Conservation (phyloP, 1,284 basidiomycete genomes). For the Ceratobasidium sp. region DNA sequence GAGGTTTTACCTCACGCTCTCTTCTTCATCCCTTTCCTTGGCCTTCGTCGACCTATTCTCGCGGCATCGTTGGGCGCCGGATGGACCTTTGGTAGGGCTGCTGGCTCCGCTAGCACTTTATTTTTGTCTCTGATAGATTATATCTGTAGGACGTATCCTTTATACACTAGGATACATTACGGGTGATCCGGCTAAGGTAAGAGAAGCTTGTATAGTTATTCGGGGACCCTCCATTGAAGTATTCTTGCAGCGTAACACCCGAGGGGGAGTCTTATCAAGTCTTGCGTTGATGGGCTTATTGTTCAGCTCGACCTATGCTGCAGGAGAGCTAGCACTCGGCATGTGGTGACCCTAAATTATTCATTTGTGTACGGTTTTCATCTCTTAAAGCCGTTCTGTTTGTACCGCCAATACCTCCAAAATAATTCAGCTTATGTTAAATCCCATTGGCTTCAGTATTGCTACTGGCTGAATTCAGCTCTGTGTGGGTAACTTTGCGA, state of each 20-base stretch:
- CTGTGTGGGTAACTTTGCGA: constrained; percentile 68
- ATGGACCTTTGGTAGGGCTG: constrained; percentile 16
- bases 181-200: constrained; percentile 36
- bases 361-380: background rate
- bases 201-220: background rate
- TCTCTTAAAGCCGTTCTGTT: background rate
- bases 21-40: constrained; percentile 31
- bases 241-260: constrained; percentile 29
- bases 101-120: background rate
- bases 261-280: constrained; percentile 23
- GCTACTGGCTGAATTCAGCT: too few species aligned
- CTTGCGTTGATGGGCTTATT: constrained; percentile 3
- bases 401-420: background rate
- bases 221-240: background rate
- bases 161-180: constrained; percentile 37
- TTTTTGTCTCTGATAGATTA: background rate
- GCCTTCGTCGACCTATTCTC: constrained; percentile 22
- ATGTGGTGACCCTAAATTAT: constrained; percentile 20
- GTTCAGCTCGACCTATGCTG: constrained; percentile 15
- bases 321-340: constrained; percentile 25
- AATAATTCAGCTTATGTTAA: too few species aligned
- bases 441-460: too few species aligned
- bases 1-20: constrained; percentile 27
- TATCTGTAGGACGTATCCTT: constrained; percentile 17
- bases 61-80: constrained; percentile 37